Evolutionary conservation across 2,329 filamentous ascomycete species (phyloP).

Genomic region (Colletotrichum sansevieriae): DNA sequence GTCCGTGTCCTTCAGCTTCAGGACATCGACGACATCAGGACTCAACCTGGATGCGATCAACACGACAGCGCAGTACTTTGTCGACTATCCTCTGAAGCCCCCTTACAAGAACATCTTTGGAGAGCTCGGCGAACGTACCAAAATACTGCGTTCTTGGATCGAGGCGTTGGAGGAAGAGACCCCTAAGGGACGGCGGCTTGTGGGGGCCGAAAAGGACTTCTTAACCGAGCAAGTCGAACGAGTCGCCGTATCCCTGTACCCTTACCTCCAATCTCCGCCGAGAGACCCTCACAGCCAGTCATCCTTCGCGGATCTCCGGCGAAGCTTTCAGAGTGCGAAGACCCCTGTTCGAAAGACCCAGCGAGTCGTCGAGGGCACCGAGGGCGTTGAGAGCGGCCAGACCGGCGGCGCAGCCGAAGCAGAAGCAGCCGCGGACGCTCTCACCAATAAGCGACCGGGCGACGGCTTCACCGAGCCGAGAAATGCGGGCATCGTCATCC

Average conservation of each 20-base stretch:
- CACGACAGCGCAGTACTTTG: constrained; percentile 42
- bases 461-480: constrained; percentile 24
- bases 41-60: constrained; percentile 40
- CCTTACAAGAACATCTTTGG: constrained; percentile 51
- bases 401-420: background rate
- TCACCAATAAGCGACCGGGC: background rate
- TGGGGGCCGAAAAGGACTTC: constrained; percentile 33
- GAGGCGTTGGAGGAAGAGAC: constrained; percentile 32
- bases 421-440: background rate
- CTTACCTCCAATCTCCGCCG: constrained; percentile 33
- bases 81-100: constrained; percentile 47
- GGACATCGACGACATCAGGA: constrained; percentile 9
- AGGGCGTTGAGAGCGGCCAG: background rate
- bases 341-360: constrained; percentile 8
- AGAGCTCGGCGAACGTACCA: constrained; percentile 49
- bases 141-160: constrained; percentile 44
- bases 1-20: constrained; percentile 22
- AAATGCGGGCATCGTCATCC: constrained; percentile 53
- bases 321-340: constrained; percentile 32
- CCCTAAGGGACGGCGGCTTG: constrained; percentile 11
- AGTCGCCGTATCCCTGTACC: constrained; percentile 38
- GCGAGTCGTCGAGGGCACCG: constrained; percentile 3
- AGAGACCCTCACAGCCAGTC: constrained; percentile 31
- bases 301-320: constrained; percentile 43
- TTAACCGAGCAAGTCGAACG: constrained; percentile 38